Base-by-base conservation (phyloP, 805 yeast species). In the Candida pini region DNA sequence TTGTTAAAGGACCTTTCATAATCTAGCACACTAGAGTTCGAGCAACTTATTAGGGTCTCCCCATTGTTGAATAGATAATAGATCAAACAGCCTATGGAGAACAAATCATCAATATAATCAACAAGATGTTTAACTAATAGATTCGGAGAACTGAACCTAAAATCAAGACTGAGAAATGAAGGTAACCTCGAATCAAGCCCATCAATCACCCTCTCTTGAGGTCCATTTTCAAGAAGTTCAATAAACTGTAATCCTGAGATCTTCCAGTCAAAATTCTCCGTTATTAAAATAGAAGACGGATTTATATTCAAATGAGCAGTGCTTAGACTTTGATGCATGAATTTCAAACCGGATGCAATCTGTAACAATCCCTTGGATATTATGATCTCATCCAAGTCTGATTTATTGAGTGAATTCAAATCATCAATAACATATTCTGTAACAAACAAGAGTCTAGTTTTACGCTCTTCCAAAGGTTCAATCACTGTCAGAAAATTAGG, bases 201-300 rank as follows among this genome's bases (percentile, higher is more conserved):
- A 49, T 85, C 84, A 29, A 85, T 63, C 44, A 69, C 78, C 53
- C 68, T 83, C 36, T 78, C 86, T 4, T 68, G 69, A 9, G 74
- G 49, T 26, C 58, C 63, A 3, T 68, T 62, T 5, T 68, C 58
- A 27, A 69, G 42, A 12, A 28, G 57, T 45, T 64, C 84, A 51
- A 65, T 73, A 55, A 62, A 71, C 50, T 62, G 73, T 43, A 92
- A 69, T 0, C 97, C 97, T 6, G 83, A 72, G 2, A 92, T 55
- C 56, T 90, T 92, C 97, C 98, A 92, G 60, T 92, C 97, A 4
- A 94, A 89, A 45, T 78, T 82, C 26, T 77, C 81, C 45, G 83
- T 89, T 14, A 90, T 72, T 37, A 82, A 73, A 2, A 92, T 68
- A 0, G 95, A 74, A 7, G 72, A 63, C 1, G 98, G 98, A 43